These are phyloP conservation scores for Phialophora verrucosa DNA, from an alignment of 2,329 filamentous ascomycete genomes.

Conservation along the genomic window DNA sequence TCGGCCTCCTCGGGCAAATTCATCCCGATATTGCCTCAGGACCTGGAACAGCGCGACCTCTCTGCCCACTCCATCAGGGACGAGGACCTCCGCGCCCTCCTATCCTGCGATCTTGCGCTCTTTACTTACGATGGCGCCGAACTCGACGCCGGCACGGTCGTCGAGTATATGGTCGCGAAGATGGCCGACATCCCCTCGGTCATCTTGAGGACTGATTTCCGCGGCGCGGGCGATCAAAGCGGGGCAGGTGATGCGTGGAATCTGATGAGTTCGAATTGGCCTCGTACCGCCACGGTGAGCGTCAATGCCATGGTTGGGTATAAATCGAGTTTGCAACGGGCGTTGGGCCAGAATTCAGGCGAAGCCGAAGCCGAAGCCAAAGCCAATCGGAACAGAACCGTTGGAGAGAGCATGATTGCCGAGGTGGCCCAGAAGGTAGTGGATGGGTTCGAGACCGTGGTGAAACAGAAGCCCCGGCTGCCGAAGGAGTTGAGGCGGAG, in stretches of 20 bases:
- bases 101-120: slow-evolving; percentile 38
- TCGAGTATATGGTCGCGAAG: slow-evolving; percentile 40
- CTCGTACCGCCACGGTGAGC: slow-evolving; percentile 33
- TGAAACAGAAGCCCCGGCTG: slow-evolving; percentile 32
- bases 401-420: slow-evolving; percentile 32
- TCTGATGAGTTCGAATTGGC: slow-evolving; percentile 40
- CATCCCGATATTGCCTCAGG: slow-evolving; percentile 38
- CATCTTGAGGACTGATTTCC: slow-evolving; percentile 39
- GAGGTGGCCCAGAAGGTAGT: slow-evolving; percentile 35
- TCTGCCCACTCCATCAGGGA: slow-evolving; percentile 39
- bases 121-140: slow-evolving; percentile 40
- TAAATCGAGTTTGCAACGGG: slow-evolving; percentile 33
- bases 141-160: slow-evolving; percentile 39
- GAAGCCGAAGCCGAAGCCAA: neutral
- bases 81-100: slow-evolving; percentile 36
- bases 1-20: slow-evolving; percentile 34
- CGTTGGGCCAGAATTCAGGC: slow-evolving; percentile 1
- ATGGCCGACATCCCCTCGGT: slow-evolving; percentile 40
- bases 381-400: neutral
- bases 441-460: slow-evolving; percentile 36
- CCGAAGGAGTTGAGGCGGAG: slow-evolving; percentile 36
- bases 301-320: slow-evolving; percentile 38
- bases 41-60: slow-evolving; percentile 38
- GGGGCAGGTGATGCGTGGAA: slow-evolving; percentile 38
- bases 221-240: slow-evolving; percentile 38